Base-by-base conservation (phyloP, 805 yeast genomes). In the Candida hungchunana region DNA sequence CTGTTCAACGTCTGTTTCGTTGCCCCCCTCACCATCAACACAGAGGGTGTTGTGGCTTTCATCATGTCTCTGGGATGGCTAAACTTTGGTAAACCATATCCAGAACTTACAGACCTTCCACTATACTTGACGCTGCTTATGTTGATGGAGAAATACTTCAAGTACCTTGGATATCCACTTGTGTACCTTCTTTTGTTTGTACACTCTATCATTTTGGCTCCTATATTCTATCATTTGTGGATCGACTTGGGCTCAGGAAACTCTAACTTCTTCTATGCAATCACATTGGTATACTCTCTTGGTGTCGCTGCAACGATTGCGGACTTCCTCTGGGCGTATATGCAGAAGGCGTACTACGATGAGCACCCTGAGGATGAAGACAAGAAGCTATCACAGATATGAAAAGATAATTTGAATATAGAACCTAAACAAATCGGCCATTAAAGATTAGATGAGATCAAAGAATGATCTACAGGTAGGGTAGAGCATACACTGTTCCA, bases 181-280 rank as follows among this genome's bases (percentile, higher is more conserved):
- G 60, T 78, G 17, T 69, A 76, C 23, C 67, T 69, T 3, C 58
- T 84, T 27, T 67, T 77, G 7, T 63, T 83, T 31, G 44, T 74
- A 7, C 78, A 73, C 42, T 67, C 81, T 16, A 60, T 83, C 16
- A 66, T 84, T 2, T 67, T 93, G 31, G 77, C 93, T 5, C 97
- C 97, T 2, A 78, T 86, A 8, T 93, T 90, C 57, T 88, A 88
- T 63, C 87, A 87, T 58, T 73, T 93, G 41, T 93, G 99, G 99
- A 85, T 90, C 47, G 82, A 81, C 40, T 68, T 86, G 39, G 96
- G 96, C 11, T 86, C 93, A 21, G 99, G 98, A 18, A 93, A 93
- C 62, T 80, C 96, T 34, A 93, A 93, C 60, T 93, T 93, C 66
- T 93, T 88, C 64, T 93, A 90, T 64, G 96, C 97, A 25, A 83